phyloP scores from a whole-genome alignment of 306 rosid genomes.

The Quercus ilex region DNA sequence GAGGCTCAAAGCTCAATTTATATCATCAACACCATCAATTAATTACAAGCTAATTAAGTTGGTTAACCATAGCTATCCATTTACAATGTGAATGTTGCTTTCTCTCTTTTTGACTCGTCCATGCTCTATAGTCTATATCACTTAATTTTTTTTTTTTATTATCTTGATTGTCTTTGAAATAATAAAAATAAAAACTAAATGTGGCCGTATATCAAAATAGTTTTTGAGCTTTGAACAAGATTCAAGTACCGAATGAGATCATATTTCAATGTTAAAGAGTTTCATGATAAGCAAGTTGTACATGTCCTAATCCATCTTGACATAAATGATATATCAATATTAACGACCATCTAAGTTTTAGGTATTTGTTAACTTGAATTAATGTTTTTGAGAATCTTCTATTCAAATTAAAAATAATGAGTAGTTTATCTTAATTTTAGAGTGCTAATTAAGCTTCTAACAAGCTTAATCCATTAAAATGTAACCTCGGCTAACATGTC shows the following conservation, averaged over 20 bases:
- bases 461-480: not conserved
- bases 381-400: not conserved
- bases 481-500: not conserved
- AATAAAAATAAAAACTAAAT: not conserved
- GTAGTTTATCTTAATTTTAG: not conserved
- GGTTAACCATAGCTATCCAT: not conserved
- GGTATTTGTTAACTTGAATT: not conserved
- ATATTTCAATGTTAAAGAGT: not conserved
- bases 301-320: not conserved
- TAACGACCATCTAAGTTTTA: not conserved
- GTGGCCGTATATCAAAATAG: not conserved
- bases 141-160: not conserved
- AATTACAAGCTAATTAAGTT: not conserved
- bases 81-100: not conserved
- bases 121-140: too few relatives aligned
- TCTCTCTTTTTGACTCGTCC: not conserved
- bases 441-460: not conserved
- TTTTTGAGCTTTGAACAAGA: not conserved
- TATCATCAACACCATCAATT: not conserved
- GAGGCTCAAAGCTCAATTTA: not conserved
- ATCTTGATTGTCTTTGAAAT: not conserved
- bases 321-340: not conserved
- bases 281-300: not conserved
- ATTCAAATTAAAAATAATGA: not conserved
- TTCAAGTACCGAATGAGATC: not conserved